Evolutionary conservation across 257 asterid genomes (phyloP), one percentile per base, ranked within the genome.

Genomic region (Ophiorrhiza pumila): DNA sequence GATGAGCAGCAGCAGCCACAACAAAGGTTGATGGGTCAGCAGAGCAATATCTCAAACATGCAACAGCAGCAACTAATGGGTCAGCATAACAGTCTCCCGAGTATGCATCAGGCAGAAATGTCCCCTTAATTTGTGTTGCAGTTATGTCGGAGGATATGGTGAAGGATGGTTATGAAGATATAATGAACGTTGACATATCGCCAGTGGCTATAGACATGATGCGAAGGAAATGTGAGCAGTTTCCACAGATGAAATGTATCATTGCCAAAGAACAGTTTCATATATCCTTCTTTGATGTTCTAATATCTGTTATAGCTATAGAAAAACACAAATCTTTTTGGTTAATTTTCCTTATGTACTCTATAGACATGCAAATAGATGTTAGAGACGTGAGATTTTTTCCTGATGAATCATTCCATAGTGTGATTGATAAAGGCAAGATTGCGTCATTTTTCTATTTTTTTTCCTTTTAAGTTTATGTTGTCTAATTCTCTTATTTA

Each of bases 81-180:
- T 83, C 96, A 86, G 87, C 97, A 86, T 84, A 85, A 74, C 76
- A 91, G 78, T 83, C 82, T 87, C 58, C 81, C 84, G 55, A 91
- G 78, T 71, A 82, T 88, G 85, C 97, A 92, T 75, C 96, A 84
- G 72, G 90, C 87, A 75, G 92, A 91, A 62, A 63, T 88, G 62
- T 91, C 87, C 66, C 52, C 89, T 76, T 43, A 14, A 53, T 37
- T 81, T 76, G 43, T 74, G 65, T 77, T 77, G 57, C 73, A 94
- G 99, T 91, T 75, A 90, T 94, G 85, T 94, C 99, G 22, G 99
- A 94, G 81, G 97, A 94, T 77, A 94, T 94, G 99, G 93, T 90
- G 59, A 86, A 84, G 68, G 97, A 94, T 81, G 97, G 97, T 27
- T 94, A 83, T 84, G 95, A 87, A 83, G 93, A 91, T 74, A 90